Conservation (phyloP, 371 early-diverging fungal species). For the Mucor piriformis region DNA sequence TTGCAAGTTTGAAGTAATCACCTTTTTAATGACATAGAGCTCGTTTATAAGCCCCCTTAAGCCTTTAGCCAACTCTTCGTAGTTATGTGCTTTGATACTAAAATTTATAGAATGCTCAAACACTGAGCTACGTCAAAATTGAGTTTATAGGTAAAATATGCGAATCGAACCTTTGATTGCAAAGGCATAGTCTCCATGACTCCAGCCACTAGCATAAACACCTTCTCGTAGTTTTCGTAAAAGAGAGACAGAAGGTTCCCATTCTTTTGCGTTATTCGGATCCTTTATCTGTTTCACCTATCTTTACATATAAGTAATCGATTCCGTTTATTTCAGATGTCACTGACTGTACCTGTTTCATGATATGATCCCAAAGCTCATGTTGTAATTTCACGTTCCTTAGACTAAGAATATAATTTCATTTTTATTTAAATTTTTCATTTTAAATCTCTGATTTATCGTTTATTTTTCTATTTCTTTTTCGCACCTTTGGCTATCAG, state of each 20-base stretch:
- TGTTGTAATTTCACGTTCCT: conserved; percentile 14
- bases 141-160: neutral
- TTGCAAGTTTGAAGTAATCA: neutral
- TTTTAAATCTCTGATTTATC: neutral
- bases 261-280: conserved; percentile 6
- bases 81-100: conserved; percentile 17
- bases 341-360: conserved; percentile 10
- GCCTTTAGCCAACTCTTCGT: conserved; percentile 24
- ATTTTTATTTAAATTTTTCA: neutral
- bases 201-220: conserved; percentile 23
- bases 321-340: too few species aligned
- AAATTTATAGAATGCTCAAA: conserved; percentile 20
- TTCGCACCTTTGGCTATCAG: conserved; percentile 16
- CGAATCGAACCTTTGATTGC: conserved; percentile 14
- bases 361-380: conserved; percentile 17
- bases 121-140: neutral
- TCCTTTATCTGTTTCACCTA: neutral
- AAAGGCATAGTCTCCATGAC: conserved; percentile 15
- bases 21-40: conserved; percentile 10
- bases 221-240: conserved; percentile 32
- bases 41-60: conserved; percentile 14
- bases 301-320: neutral
- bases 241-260: conserved; percentile 17
- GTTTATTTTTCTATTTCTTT: conserved; percentile 1
- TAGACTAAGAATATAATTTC: conserved; percentile 10